A percentile compares a stretch with the other conserved stretches of the same genome.
Evolutionary conservation across 768 basidiomycete species (phyloP).

Genomic region (Mycena pura): DNA sequence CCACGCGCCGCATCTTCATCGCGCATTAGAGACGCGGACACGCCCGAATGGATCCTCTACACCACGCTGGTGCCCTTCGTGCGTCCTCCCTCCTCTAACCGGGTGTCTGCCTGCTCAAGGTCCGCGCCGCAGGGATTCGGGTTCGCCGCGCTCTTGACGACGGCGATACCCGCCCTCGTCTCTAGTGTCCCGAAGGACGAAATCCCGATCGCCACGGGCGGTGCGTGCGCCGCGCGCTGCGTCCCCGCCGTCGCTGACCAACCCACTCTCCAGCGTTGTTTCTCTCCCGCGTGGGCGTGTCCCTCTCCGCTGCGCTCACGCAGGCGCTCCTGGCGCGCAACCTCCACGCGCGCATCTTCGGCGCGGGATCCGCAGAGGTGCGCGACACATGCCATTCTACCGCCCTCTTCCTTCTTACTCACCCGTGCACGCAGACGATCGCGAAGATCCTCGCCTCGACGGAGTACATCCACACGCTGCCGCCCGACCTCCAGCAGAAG

Average conservation of each 20-base stretch:
- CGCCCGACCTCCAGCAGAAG: slow-evolving; percentile 44
- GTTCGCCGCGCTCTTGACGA: slow-evolving; percentile 59
- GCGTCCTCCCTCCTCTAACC: slow-evolving; percentile 21
- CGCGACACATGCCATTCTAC: background rate
- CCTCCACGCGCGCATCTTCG: slow-evolving; percentile 60
- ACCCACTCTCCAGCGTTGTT: slow-evolving; percentile 45
- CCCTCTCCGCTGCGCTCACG: slow-evolving; percentile 65
- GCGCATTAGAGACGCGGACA: slow-evolving; percentile 3
- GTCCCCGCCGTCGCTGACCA: background rate
- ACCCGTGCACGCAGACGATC: slow-evolving; percentile 57
- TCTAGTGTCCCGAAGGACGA: slow-evolving; percentile 62
- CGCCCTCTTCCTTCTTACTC: background rate
- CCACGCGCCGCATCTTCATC: background rate
- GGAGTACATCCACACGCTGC: slow-evolving; percentile 52
- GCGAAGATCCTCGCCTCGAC: slow-evolving; percentile 54
- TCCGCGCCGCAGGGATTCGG: slow-evolving; percentile 46
- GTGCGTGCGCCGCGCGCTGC: slow-evolving; percentile 46
- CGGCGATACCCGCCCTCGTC: slow-evolving; percentile 67
- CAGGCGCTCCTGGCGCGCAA: slow-evolving; percentile 62
- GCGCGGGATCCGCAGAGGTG: slow-evolving; percentile 59
- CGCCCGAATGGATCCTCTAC: slow-evolving; percentile 25
- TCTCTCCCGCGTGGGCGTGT: slow-evolving; percentile 80
- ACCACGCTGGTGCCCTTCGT: slow-evolving; percentile 39
- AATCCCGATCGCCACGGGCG: slow-evolving; percentile 71
- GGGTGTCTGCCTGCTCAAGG: slow-evolving; percentile 42